Base-by-base conservation (phyloP, 352 stramenopile species). In the Plasmopara muralis region DNA sequence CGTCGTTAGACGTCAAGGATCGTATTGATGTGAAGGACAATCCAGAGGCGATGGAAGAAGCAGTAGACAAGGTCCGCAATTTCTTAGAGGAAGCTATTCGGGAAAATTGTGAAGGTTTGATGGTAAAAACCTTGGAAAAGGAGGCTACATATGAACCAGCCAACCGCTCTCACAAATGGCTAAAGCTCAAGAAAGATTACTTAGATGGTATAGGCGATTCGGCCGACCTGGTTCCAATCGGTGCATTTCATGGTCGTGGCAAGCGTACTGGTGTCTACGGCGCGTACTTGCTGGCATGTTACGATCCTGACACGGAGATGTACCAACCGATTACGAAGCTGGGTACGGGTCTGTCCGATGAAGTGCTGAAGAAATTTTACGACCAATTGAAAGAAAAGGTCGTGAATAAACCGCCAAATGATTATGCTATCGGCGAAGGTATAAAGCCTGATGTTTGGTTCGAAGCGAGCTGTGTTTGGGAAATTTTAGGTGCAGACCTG, bases 131-230 rank as follows among this genome's bases (percentile, higher is more conserved):
- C 14, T 79, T 99, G 4, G 83, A 98, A 55, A 83, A 90, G 16
- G 96, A 98, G 68, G 90, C 91, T 15, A 96, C 91, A 1, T 99
- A 99, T 68, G 90, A 99, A 64, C 97, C 97, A 6, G 97, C 93
- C 6, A 97, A 96, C 56, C 87, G 96, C 35, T 99, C 94, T 8
- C 81, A 99, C 51, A 99, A 99, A 68, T 99, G 97, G 97, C 80
- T 99, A 40, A 99, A 99, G 66, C 83, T 99, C 6, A 99, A 99
- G 73, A 99, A 99, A 66, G 97, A 99, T 71, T 99, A 99, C 55
- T 67, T 99, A 0, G 95, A 98, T 20, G 95, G 95, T 16, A 91
- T 98, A 39, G 96, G 94, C 7, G 97, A 99, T 68, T 98, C 95
- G 9, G 87, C 98, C 2, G 97, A 99, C 67, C 72, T 99, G 16